These are phyloP conservation scores for Penicillium oxalicum DNA, from an alignment of 2,329 filamentous ascomycete genomes.

Conservation along the genomic window DNA sequence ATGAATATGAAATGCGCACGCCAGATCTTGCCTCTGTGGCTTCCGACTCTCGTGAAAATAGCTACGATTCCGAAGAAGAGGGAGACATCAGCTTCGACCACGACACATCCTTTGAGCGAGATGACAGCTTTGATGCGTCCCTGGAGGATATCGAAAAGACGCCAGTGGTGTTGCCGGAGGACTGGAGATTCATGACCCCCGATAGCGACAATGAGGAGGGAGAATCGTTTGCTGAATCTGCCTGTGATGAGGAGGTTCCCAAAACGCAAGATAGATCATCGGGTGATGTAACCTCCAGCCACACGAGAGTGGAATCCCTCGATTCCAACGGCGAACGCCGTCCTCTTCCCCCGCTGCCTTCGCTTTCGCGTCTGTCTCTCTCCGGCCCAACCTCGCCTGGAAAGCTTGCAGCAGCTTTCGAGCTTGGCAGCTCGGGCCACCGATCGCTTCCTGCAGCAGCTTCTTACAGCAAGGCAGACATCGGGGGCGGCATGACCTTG, in stretches of 20 bases:
- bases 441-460: constrained; percentile 64
- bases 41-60: constrained; percentile 84
- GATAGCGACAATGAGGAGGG: constrained; percentile 57
- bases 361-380: constrained; percentile 29
- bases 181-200: constrained; percentile 78
- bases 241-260: constrained; percentile 60
- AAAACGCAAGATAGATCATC: constrained; percentile 47
- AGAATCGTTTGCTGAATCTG: constrained; percentile 59
- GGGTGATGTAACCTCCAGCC: constrained; percentile 26
- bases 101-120: constrained; percentile 57
- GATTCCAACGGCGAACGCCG: constrained; percentile 75
- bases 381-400: constrained; percentile 53
- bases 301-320: constrained; percentile 63
- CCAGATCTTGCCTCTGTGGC: constrained; percentile 90
- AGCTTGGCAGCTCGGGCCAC: constrained; percentile 61
- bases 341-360: constrained; percentile 80
- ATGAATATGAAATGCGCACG: constrained; percentile 97
- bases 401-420: constrained; percentile 64
- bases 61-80: constrained; percentile 75
- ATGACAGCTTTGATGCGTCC: constrained; percentile 93
- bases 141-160: constrained; percentile 96
- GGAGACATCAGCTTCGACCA: constrained; percentile 59
- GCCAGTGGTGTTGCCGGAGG: constrained; percentile 92
- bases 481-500: constrained; percentile 72
- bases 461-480: constrained; percentile 66